phyloP scores from a whole-genome alignment of 2,329 filamentous ascomycete genomes.

The Lecanosticta acicola region DNA sequence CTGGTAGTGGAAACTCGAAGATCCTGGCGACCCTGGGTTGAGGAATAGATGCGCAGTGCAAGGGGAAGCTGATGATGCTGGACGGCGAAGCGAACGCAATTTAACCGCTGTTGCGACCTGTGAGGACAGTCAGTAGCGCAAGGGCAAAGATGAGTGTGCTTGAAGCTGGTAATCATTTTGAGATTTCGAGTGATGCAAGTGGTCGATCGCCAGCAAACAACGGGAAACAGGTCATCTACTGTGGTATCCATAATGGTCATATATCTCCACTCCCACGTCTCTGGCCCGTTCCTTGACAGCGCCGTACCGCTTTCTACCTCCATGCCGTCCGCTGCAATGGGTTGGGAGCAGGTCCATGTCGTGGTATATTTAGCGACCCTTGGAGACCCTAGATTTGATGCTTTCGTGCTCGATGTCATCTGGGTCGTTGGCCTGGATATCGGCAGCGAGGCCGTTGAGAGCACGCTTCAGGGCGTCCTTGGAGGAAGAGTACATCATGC shows the following conservation, averaged over 20 bases:
- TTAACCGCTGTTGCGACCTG: too few relatives aligned
- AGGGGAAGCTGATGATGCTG: too few relatives aligned
- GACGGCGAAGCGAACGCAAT: too few relatives aligned
- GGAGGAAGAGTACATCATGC: constrained; percentile 87
- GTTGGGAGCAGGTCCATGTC: neutral
- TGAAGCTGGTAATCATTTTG: neutral
- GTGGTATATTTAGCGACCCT: constrained; percentile 42
- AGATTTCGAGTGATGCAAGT: neutral
- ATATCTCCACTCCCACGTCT: neutral
- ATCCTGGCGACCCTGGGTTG: too few relatives aligned
- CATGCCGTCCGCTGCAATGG: neutral
- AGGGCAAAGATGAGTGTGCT: neutral
- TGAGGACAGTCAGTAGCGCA: neutral
- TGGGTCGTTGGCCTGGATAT: constrained; percentile 77
- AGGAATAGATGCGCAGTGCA: too few relatives aligned
- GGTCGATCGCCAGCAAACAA: neutral
- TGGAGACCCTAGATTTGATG: constrained; percentile 53
- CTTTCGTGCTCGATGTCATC: constrained; percentile 75
- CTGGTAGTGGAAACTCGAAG: too few relatives aligned
- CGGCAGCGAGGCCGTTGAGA: constrained; percentile 66
- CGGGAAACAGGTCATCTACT: neutral
- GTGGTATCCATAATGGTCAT: neutral
- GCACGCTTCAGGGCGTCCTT: constrained; percentile 75
- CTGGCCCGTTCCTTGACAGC: neutral
- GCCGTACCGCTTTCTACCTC: neutral